phyloP scores from a whole-genome alignment of 1,284 basidiomycete species.

The Cerrena zonata region DNA sequence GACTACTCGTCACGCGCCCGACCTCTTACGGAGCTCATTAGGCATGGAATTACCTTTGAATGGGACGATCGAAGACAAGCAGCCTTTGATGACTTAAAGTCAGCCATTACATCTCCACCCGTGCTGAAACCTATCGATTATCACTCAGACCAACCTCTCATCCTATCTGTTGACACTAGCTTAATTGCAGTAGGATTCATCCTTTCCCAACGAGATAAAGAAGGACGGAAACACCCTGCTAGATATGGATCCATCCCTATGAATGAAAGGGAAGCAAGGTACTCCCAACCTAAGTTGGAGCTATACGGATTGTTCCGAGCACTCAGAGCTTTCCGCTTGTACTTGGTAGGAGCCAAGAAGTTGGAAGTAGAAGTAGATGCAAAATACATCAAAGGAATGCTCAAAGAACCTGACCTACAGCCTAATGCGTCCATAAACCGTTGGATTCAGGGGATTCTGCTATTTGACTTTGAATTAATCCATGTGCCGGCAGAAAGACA shows the following conservation, averaged over 20 bases:
- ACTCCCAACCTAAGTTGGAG: conserved; percentile 39
- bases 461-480: conserved; percentile 30
- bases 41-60: conserved; percentile 16
- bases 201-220: conserved; percentile 25
- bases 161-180: conserved; percentile 33
- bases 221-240: conserved; percentile 9
- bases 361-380: conserved; percentile 36
- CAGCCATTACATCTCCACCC: conserved; percentile 16
- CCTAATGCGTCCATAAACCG: conserved; percentile 33
- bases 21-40: conserved; percentile 23
- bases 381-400: conserved; percentile 38
- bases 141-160: conserved; percentile 18
- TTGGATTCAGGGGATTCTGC: conserved; percentile 36
- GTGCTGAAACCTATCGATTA: conserved; percentile 27
- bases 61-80: conserved; percentile 6
- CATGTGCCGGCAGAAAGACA: conserved; percentile 22
- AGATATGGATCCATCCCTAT: conserved; percentile 30
- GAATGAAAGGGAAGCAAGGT: conserved; percentile 30
- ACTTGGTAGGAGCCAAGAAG: conserved; percentile 30
- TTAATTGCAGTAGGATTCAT: conserved; percentile 30
- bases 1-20: conserved; percentile 21
- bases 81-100: conserved; percentile 22
- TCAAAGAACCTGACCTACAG: conserved; percentile 35
- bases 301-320: conserved; percentile 35
- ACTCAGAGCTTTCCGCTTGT: conserved; percentile 19